Evolutionary conservation across 2,329 filamentous ascomycete species (phyloP).

Genomic region (Arthrobotrys iridis): DNA sequence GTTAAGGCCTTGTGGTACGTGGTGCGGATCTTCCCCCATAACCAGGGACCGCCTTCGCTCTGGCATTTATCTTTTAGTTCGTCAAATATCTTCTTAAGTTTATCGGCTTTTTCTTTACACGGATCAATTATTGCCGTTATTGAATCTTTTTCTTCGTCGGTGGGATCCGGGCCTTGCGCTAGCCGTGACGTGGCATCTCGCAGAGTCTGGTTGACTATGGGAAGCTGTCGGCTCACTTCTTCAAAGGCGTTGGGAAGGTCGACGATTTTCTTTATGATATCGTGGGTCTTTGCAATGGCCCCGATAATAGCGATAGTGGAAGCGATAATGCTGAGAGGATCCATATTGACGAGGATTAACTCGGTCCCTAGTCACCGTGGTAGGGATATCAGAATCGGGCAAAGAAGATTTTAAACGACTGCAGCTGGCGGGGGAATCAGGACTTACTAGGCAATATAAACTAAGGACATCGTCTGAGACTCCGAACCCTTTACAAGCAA

Average conservation of each 20-base stretch:
- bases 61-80: background rate
- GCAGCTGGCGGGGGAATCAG: no score
- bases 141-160: background rate
- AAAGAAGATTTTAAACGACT: no score
- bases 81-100: background rate
- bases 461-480: no score
- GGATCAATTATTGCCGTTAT: background rate
- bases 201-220: background rate
- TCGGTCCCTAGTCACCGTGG: no score
- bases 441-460: no score
- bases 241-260: background rate
- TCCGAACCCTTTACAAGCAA: no score
- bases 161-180: background rate
- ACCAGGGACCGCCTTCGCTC: background rate
- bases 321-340: constrained; percentile 2
- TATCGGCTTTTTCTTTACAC: background rate
- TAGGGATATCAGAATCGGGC: no score
- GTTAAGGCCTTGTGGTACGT: background rate
- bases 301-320: background rate
- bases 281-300: background rate
- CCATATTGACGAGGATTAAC: no score
- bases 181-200: background rate
- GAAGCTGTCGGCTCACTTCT: background rate
- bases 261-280: background rate
- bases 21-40: background rate